Conservation (phyloP, 2,329 filamentous ascomycete species). For the Paecilomyces sp. region DNA sequence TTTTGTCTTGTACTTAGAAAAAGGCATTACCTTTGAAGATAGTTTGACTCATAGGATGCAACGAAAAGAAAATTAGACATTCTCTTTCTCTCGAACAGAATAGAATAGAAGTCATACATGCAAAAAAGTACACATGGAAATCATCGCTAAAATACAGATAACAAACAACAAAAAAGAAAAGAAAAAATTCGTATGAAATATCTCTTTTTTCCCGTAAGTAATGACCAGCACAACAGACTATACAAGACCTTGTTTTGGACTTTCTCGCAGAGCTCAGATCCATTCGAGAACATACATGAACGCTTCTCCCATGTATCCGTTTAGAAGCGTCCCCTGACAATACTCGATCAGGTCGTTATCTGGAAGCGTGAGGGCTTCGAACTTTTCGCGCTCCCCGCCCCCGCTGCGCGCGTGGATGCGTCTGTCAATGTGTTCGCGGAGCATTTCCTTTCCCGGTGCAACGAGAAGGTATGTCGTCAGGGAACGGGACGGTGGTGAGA, state of each 20-base stretch:
- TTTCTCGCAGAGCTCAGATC: conserved; percentile 8
- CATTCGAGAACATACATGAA: conserved; percentile 27
- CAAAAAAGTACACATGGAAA: not conserved
- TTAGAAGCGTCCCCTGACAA: conserved; percentile 18
- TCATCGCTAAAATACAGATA: not conserved
- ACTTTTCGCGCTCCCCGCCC: conserved; percentile 14
- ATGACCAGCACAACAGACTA: not conserved
- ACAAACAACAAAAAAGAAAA: not conserved
- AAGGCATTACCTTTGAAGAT: too few species aligned
- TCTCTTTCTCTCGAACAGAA: not conserved
- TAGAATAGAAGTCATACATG: not conserved
- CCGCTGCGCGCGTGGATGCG: conserved; percentile 15
- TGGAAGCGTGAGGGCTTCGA: conserved; percentile 14
- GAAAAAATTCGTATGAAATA: not conserved
- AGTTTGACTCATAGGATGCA: too few species aligned
- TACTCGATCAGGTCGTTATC: conserved; percentile 21
- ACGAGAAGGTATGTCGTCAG: conserved; percentile 18
- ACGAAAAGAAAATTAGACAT: not conserved
- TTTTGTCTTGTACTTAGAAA: too few species aligned
- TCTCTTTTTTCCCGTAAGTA: too few species aligned
- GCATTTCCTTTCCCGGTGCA: conserved; percentile 20
- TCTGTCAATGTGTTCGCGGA: conserved; percentile 16
- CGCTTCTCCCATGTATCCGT: conserved; percentile 18
- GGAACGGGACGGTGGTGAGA: conserved; percentile 2
- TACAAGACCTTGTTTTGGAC: not conserved